Conservation (phyloP, 2,329 filamentous ascomycete genomes). For the Nemania sp. region DNA sequence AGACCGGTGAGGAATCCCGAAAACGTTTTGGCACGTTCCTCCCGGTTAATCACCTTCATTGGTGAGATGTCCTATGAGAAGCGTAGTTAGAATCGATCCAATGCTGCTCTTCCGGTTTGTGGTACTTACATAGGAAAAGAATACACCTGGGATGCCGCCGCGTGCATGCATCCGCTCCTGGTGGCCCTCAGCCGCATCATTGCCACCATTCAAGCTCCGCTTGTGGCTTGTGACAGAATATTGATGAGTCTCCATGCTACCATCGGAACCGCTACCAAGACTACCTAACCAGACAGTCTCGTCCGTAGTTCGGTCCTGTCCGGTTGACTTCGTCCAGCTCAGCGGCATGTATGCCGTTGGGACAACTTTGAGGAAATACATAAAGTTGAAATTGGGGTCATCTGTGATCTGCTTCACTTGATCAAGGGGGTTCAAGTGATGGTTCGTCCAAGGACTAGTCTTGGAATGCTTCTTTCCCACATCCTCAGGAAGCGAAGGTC, state of each 20-base stretch:
- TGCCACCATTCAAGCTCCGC: slow-evolving; percentile 80
- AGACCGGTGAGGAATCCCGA: slow-evolving; percentile 90
- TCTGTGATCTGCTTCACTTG: slow-evolving; percentile 73
- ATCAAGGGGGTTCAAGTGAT: slow-evolving; percentile 92
- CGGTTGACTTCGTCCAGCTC: slow-evolving; percentile 65
- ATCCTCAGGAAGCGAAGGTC: slow-evolving; percentile 81
- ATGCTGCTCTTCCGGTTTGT: background rate
- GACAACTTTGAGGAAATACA: slow-evolving; percentile 99
- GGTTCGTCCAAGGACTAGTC: slow-evolving; percentile 74
- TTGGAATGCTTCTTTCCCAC: slow-evolving; percentile 61
- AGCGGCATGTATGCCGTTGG: slow-evolving; percentile 92
- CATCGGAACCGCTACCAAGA: slow-evolving; percentile 67
- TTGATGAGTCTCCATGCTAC: slow-evolving; percentile 95
- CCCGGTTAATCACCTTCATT: slow-evolving; percentile 99
- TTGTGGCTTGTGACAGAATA: slow-evolving; percentile 98
- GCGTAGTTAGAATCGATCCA: slow-evolving; percentile 3
- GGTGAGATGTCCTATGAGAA: slow-evolving; percentile 83
- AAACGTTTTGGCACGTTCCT: slow-evolving; percentile 86
- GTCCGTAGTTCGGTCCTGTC: slow-evolving; percentile 43
- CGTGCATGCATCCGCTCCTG: slow-evolving; percentile 87
- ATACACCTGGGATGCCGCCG: slow-evolving; percentile 94
- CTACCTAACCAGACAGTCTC: slow-evolving; percentile 67
- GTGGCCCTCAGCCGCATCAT: slow-evolving; percentile 84
- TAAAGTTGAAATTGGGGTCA: slow-evolving; percentile 90
- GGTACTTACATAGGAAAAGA: slow-evolving; percentile 89